Evolutionary conservation across 2,329 filamentous ascomycete species (phyloP).

Genomic region (Aspergillus neoniger): DNA sequence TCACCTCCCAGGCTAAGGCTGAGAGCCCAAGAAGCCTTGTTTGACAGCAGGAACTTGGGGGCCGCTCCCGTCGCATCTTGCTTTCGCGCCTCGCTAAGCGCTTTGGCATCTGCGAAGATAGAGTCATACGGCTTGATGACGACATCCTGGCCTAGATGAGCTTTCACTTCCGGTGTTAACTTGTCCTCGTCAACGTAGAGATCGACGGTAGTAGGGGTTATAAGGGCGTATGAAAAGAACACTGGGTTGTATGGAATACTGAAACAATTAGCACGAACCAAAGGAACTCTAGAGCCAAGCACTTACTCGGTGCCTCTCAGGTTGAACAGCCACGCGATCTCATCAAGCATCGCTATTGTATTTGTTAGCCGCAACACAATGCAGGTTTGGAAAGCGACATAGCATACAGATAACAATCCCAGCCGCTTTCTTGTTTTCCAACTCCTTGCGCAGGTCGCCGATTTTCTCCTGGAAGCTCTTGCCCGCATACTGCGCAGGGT

Average conservation of each 20-base stretch:
- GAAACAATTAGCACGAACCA: conserved; percentile 13
- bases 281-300: not conserved
- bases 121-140: conserved; percentile 76
- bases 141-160: conserved; percentile 70
- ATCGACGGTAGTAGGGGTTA: conserved; percentile 74
- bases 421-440: conserved; percentile 83
- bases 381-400: not conserved
- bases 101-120: conserved; percentile 76
- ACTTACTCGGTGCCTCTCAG: conserved; percentile 79
- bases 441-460: conserved; percentile 80
- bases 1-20: conserved; percentile 84
- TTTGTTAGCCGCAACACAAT: conserved; percentile 17
- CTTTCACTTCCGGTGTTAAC: conserved; percentile 66
- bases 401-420: conserved; percentile 76
- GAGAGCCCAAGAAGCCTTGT: conserved; percentile 88
- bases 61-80: conserved; percentile 42
- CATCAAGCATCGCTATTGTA: conserved; percentile 74
- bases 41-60: conserved; percentile 79
- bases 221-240: conserved; percentile 92
- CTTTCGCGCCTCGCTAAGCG: conserved; percentile 56
- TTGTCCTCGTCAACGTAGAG: conserved; percentile 85
- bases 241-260: conserved; percentile 95
- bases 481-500: conserved; percentile 73
- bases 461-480: conserved; percentile 83
- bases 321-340: conserved; percentile 99